These are phyloP conservation scores for Phytophthora macrochlamydospora DNA, from an alignment of 352 stramenopile genomes.

Conservation along the genomic window DNA sequence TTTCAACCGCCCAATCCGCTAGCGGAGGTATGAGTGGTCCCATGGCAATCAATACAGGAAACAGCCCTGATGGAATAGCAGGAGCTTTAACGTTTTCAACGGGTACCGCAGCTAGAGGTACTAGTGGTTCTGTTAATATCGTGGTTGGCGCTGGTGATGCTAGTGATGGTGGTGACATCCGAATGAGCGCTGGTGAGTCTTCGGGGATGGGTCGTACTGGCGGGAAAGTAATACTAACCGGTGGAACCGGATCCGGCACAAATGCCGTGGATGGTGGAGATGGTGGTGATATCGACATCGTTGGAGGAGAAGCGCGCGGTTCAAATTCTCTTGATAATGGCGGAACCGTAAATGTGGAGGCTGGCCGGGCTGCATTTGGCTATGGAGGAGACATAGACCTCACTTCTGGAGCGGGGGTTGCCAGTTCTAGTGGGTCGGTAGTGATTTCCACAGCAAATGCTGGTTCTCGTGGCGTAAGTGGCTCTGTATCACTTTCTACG, in stretches of 20 bases:
- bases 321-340: slow-evolving; percentile 90
- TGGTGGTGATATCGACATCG: slow-evolving; percentile 83
- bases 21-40: slow-evolving; percentile 61
- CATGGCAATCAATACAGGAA: slow-evolving; percentile 52
- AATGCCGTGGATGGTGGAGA: slow-evolving; percentile 91
- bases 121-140: slow-evolving; percentile 66
- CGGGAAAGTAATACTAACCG: slow-evolving; percentile 53
- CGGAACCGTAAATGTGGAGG: slow-evolving; percentile 75
- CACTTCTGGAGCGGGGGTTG: slow-evolving; percentile 51
- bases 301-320: slow-evolving; percentile 88
- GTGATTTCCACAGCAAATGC: slow-evolving; percentile 50
- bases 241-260: slow-evolving; percentile 64
- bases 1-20: slow-evolving; percentile 55
- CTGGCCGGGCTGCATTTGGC: slow-evolving; percentile 70
- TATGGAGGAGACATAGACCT: slow-evolving; percentile 68
- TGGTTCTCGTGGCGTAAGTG: slow-evolving; percentile 58
- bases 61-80: slow-evolving; percentile 42
- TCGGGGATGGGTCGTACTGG: slow-evolving; percentile 53
- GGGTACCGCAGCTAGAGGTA: slow-evolving; percentile 58
- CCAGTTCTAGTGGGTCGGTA: slow-evolving; percentile 59
- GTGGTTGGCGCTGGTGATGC: slow-evolving; percentile 59
- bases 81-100: slow-evolving; percentile 46
- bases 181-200: slow-evolving; percentile 66
- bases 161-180: slow-evolving; percentile 62
- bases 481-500: slow-evolving; percentile 40